Conservation (phyloP, 192 early-diverging fungal genomes). For the Coemansia asiatica region DNA sequence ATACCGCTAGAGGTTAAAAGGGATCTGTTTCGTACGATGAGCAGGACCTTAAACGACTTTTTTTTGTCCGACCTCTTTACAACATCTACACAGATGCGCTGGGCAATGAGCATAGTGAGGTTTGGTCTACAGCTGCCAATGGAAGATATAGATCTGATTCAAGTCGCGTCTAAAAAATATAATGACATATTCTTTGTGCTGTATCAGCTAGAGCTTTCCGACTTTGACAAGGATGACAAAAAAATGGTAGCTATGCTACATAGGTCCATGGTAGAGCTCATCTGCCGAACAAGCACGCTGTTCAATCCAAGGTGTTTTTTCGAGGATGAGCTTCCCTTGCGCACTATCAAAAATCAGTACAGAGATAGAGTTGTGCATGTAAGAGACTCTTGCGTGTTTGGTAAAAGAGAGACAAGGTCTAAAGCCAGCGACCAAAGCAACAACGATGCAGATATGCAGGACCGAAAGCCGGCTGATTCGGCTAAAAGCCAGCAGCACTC, state of each 20-base stretch:
- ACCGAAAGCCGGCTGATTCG: not conserved
- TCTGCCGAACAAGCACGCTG: conserved; percentile 28
- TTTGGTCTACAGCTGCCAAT: conserved; percentile 50
- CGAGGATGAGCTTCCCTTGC: conserved; percentile 34
- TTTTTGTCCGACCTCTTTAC: conserved; percentile 25
- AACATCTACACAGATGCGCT: conserved; percentile 29
- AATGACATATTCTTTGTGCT: conserved; percentile 34
- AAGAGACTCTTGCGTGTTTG: conserved; percentile 21
- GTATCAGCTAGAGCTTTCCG: conserved; percentile 8
- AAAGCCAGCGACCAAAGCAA: not conserved
- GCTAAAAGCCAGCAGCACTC: too few relatives aligned
- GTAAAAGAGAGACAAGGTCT: not conserved
- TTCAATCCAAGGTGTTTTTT: conserved; percentile 53
- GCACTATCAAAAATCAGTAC: conserved; percentile 12
- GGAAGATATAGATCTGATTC: conserved; percentile 26
- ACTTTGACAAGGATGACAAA: not conserved
- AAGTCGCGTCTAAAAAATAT: conserved; percentile 39
- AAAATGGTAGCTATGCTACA: conserved; percentile 12
- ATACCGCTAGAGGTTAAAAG: conserved; percentile 37
- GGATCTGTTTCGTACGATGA: conserved; percentile 36
- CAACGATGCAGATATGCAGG: too few relatives aligned
- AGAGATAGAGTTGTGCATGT: not conserved
- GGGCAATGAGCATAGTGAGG: conserved; percentile 38
- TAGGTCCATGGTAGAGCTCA: conserved; percentile 20
- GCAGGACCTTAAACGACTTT: conserved; percentile 15